Evolutionary conservation across 176 grass and related monocot genomes (phyloP), one percentile per base, ranked within the genome.

Genomic region (Triticum urartu): DNA sequence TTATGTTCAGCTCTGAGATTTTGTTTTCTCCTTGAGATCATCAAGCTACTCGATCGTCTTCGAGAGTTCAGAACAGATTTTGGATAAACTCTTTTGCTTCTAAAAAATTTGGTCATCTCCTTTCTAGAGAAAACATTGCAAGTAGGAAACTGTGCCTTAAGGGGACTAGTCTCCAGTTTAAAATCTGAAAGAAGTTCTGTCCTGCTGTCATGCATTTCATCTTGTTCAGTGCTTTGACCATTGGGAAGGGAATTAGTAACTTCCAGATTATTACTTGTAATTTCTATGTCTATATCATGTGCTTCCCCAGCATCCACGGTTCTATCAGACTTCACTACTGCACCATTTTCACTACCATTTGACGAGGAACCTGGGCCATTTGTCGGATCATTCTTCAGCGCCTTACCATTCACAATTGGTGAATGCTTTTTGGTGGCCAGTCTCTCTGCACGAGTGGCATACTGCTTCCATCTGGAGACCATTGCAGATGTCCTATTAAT

Each of bases 391-490:
- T 88, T 82, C 81, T 82, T 93, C 72, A 79, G 76, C 22, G 68
- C 13, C 71, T 89, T 96, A 60, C 80, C 90, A 86, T 93, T 96
- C 25, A 85, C 71, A 72, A 71, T 91, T 25, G 56, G 64, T 77
- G 84, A 79, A 40, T 9, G 61, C 11, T 65, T 87, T 83, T 88
- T 85, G 50, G 52, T 69, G 85, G 84, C 52, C 80, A 87, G 52
- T 76, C 87, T 87, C 85, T 91, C 90, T 25, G 67, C 75, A 67
- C 94, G 94, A 88, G 90, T 88, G 84, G 92, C 54, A 78, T 88
- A 85, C 56, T 99, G 97, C 81, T 90, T 96, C 94, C 94, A 99
- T 90, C 97, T 92, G 60, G 94, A 99, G 77, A 99, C 92, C 97
- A 99, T 99, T 52, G 92, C 97, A 88, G 94, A 94, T 10, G 97